Evolutionary conservation across 1,139 yeast species (phyloP).

Genomic region (Yamadazyma epiphylla): DNA sequence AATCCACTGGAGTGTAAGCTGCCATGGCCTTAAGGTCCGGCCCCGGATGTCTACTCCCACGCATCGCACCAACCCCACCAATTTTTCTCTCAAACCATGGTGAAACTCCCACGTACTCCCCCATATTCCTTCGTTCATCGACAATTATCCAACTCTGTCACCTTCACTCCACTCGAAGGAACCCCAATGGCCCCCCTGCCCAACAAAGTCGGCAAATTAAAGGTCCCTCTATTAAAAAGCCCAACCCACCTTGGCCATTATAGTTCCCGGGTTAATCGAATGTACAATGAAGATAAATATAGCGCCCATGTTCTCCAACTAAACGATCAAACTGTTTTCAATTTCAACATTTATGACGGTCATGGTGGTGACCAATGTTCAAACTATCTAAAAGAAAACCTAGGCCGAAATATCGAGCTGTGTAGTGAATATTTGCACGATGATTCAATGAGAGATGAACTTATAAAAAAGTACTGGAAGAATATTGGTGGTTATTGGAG

Average conservation of each 20-base stretch:
- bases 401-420: constrained; percentile 56
- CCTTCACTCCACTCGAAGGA: constrained; percentile 13
- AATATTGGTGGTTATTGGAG: constrained; percentile 88
- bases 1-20: no score
- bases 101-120: no score
- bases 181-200: constrained; percentile 3
- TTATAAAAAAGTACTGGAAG: constrained; percentile 48
- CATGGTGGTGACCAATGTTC: constrained; percentile 88
- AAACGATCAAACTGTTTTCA: constrained; percentile 36
- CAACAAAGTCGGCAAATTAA: constrained; percentile 21
- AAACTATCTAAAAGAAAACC: constrained; percentile 48
- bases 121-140: no score
- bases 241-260: constrained; percentile 82
- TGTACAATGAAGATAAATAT: constrained; percentile 78
- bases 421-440: constrained; percentile 18
- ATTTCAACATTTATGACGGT: constrained; percentile 82
- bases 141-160: constrained; percentile 13
- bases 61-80: no score
- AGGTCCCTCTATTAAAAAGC: constrained; percentile 58
- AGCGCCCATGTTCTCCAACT: constrained; percentile 54
- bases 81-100: no score
- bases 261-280: constrained; percentile 70
- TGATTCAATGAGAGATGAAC: constrained; percentile 29
- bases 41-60: no score
- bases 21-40: no score